Evolutionary conservation across 345 rosid species (phyloP).

Genomic region (Syzygium oleosum): DNA sequence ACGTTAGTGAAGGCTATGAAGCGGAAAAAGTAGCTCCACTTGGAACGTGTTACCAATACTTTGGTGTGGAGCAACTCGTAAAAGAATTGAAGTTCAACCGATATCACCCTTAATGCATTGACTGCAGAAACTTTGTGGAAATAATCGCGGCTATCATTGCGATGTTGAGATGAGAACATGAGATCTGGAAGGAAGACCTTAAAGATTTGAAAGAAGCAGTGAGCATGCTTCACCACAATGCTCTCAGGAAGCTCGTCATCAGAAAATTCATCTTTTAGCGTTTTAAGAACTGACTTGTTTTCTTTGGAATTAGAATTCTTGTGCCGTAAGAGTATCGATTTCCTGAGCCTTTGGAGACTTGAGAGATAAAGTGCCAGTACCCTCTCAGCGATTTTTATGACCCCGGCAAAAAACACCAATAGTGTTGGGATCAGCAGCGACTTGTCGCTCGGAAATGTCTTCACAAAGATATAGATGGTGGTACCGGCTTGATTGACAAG

Average conservation of each 20-base stretch:
- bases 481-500: too few relatives aligned
- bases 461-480: too few relatives aligned
- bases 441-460: neutral
- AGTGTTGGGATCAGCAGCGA: neutral
- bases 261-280: rapidly evolving
- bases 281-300: too few relatives aligned
- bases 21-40: neutral
- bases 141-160: rapidly evolving
- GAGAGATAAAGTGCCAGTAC: neutral
- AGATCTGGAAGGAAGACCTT: neutral
- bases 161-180: rapidly evolving
- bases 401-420: neutral
- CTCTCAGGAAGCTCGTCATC: neutral
- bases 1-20: neutral
- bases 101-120: neutral
- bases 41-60: rapidly evolving
- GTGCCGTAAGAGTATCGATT: neutral
- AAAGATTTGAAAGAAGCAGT: neutral
- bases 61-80: neutral
- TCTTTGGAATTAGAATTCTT: too few relatives aligned
- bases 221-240: neutral
- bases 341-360: neutral
- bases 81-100: neutral
- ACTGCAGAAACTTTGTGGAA: rapidly evolving
- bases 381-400: neutral